Evolutionary conservation across 148 eudicot genomes (phyloP), one percentile per base, ranked within the genome.

Genomic region (Fagopyrum homotropicum): DNA sequence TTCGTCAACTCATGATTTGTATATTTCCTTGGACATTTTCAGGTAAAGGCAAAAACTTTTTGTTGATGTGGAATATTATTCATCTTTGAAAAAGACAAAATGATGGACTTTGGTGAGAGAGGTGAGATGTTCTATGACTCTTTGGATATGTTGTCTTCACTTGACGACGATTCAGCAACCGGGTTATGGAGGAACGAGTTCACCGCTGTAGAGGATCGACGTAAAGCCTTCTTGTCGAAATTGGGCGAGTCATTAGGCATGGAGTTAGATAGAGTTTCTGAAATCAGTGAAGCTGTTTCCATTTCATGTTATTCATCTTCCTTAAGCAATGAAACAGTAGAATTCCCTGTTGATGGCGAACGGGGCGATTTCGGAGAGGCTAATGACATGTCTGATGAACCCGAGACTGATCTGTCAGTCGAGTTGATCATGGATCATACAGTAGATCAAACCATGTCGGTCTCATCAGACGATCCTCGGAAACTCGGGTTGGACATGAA

Each of bases 121-220:
- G 93, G 85, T 60, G 90, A 87, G 45, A 80, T 77, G 69, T 93
- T 89, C 83, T 85, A 85, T 79, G 96, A 93, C 75, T 75, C 86
- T n/a, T 46, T 57, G 3, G 87, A 86, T 64, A 22, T 69, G 61
- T 17, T 10, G 59, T 19, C 79, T 90, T 59, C 66, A 9, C 35
- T 26, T 35, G 76, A 64, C 15, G 84, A 84, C 59, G 87, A 86
- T 55, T 79, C 84, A 26, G 84, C 80, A 35, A 83, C 66, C 77
- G 89, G 79, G 29, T 72, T 83, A 59, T 91, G 98, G 98, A 76
- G 80, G 81, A 75, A 77, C 71, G 91, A 87, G 73, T 85, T 84
- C 1, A 76, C 47, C 50, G 89, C 93, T 72, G 87, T 93, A 12
- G 73, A 83, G 76, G 89, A 91, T 75, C 78, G 98, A 49, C 85